Evolutionary conservation across 257 asterid genomes (phyloP).

Genomic region (Fraxinus quadrangulata): DNA sequence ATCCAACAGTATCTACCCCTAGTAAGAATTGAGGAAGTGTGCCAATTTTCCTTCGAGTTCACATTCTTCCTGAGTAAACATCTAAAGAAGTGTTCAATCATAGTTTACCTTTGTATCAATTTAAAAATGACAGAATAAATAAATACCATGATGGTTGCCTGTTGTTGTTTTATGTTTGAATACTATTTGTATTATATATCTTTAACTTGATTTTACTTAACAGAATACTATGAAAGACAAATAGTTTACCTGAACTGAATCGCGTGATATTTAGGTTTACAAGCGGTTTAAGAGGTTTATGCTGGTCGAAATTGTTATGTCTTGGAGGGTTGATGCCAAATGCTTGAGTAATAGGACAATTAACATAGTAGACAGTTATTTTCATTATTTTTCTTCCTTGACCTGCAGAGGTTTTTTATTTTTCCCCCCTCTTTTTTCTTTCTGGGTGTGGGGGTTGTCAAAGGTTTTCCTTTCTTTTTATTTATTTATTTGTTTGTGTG

Average conservation of each 20-base stretch:
- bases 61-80: slow-evolving; percentile 12
- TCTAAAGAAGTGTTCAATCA: neutral
- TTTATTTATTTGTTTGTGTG: too few species aligned
- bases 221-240: neutral
- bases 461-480: too few species aligned
- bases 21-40: neutral
- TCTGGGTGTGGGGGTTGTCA: too few species aligned
- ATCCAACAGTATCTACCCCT: neutral
- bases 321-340: neutral
- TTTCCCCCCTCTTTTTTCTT: neutral
- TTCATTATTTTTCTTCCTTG: neutral
- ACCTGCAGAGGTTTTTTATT: neutral
- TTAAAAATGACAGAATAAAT: neutral
- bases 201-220: neutral
- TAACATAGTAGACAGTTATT: neutral
- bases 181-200: too few species aligned
- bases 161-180: neutral
- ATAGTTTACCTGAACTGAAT: neutral
- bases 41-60: slow-evolving; percentile 7
- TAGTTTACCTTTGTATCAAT: neutral
- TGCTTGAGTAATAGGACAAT: neutral
- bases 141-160: neutral
- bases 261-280: neutral
- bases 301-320: neutral
- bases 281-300: neutral